These are phyloP conservation scores for Boletus sp. DNA, from an alignment of 768 basidiomycete genomes.

Conservation along the genomic window DNA sequence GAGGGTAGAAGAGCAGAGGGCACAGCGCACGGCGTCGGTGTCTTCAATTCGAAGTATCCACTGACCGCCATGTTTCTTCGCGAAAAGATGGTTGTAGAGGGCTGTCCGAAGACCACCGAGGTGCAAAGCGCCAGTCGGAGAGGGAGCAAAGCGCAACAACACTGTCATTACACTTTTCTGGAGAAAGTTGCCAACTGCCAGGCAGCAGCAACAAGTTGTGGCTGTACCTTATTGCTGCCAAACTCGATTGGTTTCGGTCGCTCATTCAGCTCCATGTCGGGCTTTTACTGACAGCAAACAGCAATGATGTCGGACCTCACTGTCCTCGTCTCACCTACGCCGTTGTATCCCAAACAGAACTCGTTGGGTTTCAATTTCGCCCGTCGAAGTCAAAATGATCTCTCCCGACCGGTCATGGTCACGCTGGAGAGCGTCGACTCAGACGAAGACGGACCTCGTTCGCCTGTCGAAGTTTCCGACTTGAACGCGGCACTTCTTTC, in stretches of 20 bases:
- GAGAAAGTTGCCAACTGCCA: neutral
- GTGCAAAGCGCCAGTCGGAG: slow-evolving; percentile 92
- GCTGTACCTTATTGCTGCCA: too few relatives aligned
- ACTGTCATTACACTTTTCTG: slow-evolving; percentile 38
- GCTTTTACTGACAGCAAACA: neutral
- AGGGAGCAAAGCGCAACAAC: slow-evolving; percentile 90
- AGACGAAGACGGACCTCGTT: slow-evolving; percentile 20
- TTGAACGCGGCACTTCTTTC: slow-evolving; percentile 23
- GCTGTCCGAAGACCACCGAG: slow-evolving; percentile 94
- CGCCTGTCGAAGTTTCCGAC: slow-evolving; percentile 22
- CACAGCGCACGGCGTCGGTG: slow-evolving; percentile 79
- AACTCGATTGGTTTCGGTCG: neutral
- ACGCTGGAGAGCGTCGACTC: slow-evolving; percentile 28
- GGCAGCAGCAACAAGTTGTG: neutral
- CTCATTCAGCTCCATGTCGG: neutral
- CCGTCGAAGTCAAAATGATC: slow-evolving; percentile 28
- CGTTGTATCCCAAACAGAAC: slow-evolving; percentile 20
- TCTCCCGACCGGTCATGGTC: slow-evolving; percentile 31
- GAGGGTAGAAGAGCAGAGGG: neutral
- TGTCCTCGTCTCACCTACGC: slow-evolving; percentile 32
- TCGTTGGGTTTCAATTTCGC: slow-evolving; percentile 30
- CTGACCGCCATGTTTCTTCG: slow-evolving; percentile 76
- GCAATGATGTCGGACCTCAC: slow-evolving; percentile 34
- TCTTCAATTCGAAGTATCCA: slow-evolving; percentile 95
- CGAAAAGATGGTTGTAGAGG: slow-evolving; percentile 85